Base-by-base conservation (phyloP, 2,329 filamentous ascomycete genomes). In the Neopestalotiopsis rosae region DNA sequence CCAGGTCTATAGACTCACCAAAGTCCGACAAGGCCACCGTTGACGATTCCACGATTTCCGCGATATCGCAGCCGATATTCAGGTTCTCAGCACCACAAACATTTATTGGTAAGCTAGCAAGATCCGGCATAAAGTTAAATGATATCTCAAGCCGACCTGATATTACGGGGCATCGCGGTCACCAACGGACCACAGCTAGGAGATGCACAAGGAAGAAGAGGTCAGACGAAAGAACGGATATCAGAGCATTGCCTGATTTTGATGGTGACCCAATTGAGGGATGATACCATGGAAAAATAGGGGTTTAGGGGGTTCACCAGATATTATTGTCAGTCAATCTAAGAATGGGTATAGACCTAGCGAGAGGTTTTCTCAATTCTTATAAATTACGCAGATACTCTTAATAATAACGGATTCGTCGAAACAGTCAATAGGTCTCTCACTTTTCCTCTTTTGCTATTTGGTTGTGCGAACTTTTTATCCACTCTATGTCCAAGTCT, bases 241-340 rank as follows among this genome's bases (percentile, higher is more conserved):
- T 71, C 17, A 56, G 68, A 40, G 65, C 49, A 49, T 61, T 71
- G 10, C 66, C 70, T 13, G 65, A 67, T 61, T 71, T 71, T 49
- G 64, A 68, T 42, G 68, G 34, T 12, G 70, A 71, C 24, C 70
- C 68, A 14, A 71, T 71, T 28, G 70, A 71, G 42, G 69, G 69
- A 32, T 49, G 17, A 12, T 6, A 10, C 34, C 34, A 38, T 64
- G 57, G 12, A 20, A 56, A 49, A 58, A 65, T 40, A 45, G 32
- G 57, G 13, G 57, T 10, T 40, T 49, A 9, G 57, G 13, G 57
- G 12, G 28, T 59, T 28, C 1, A 4, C 7, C 17, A 7, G 17
- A 24, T 56, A 56, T 6, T 56, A 7, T 10, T 10, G 10, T 38
- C 34, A 38, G 6, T 38, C 6, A 38, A 38, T 38, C 24, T 6